These are phyloP conservation scores for Mucor lusitanicus DNA, from an alignment of 371 early-diverging fungal species.

Conservation along the genomic window DNA sequence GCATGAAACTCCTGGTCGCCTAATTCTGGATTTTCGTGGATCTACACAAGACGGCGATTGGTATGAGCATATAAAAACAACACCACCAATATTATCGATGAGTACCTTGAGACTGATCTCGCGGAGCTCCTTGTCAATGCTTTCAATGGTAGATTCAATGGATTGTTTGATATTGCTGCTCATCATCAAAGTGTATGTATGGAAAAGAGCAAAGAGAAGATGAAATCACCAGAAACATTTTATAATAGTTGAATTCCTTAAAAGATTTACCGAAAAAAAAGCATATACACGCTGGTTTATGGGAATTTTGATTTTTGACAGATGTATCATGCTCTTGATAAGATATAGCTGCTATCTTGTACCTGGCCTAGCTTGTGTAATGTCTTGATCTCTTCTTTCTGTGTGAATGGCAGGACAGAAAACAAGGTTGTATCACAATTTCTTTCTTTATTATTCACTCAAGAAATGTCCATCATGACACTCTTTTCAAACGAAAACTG, in stretches of 20 bases:
- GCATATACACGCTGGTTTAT: background rate
- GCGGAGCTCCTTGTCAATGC: constrained; percentile 13
- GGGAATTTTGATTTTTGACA: background rate
- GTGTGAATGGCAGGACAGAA: background rate
- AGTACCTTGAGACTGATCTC: constrained; percentile 24
- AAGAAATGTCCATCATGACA: constrained; percentile 12
- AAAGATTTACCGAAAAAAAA: background rate
- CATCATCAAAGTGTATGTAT: background rate
- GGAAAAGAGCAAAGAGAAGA: background rate
- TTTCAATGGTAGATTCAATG: constrained; percentile 12
- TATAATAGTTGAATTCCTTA: background rate
- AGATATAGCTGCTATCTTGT: background rate
- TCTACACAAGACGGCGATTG: constrained; percentile 15
- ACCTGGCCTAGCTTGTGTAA: background rate
- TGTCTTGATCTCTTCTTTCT: background rate
- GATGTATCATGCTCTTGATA: background rate
- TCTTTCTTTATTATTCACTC: background rate
- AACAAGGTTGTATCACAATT: background rate
- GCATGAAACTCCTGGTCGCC: constrained; percentile 59
- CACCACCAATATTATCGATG: too few relatives aligned
- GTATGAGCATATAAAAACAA: background rate
- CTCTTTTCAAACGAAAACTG: constrained; percentile 69
- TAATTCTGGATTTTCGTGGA: constrained; percentile 69
- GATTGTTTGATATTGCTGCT: constrained; percentile 1
- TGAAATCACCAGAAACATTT: background rate